Evolutionary conservation across 1,284 basidiomycete species (phyloP).

Genomic region (Malassezia japonica): DNA sequence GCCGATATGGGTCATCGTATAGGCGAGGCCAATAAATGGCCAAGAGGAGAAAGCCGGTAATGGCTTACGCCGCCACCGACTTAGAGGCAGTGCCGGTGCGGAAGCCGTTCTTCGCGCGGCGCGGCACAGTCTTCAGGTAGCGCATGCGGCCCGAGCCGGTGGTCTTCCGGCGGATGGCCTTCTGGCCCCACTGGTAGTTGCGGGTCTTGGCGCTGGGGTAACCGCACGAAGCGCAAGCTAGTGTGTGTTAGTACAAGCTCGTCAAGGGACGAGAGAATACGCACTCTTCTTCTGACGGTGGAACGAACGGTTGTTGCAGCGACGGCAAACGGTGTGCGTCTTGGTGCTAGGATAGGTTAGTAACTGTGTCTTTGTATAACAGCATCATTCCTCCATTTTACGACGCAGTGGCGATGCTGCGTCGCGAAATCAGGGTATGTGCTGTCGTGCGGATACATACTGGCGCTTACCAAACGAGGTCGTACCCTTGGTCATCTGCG

Average conservation of each 20-base stretch:
- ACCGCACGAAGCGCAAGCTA: conserved; percentile 89
- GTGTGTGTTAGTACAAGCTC: background rate
- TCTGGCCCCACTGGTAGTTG: conserved; percentile 94
- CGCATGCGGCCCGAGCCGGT: conserved; percentile 91
- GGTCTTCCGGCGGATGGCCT: conserved; percentile 98
- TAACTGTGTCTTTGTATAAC: too few species aligned
- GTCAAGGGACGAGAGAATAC: background rate
- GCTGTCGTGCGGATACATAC: conserved; percentile 29
- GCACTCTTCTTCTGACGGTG: conserved; percentile 89
- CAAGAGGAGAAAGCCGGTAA: background rate
- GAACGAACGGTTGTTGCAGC: conserved; percentile 84
- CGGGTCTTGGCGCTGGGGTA: conserved; percentile 91
- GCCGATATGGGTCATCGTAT: background rate
- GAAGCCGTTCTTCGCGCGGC: conserved; percentile 77
- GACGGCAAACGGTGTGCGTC: conserved; percentile 73
- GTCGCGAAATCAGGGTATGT: too few species aligned
- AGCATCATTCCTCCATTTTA: too few species aligned
- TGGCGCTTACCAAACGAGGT: conserved; percentile 49
- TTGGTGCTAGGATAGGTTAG: conserved; percentile 68
- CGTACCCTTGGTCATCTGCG: conserved; percentile 47
- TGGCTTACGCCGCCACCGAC: conserved; percentile 20
- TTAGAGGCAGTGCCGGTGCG: conserved; percentile 35
- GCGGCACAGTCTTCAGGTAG: conserved; percentile 64
- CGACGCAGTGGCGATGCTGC: too few species aligned
- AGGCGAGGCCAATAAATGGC: background rate